Percentiles rank a stretch among this genome's conserved stretches.
Conservation (phyloP, 106 monocot species). For the Alisma plantagoaquatica region DNA sequence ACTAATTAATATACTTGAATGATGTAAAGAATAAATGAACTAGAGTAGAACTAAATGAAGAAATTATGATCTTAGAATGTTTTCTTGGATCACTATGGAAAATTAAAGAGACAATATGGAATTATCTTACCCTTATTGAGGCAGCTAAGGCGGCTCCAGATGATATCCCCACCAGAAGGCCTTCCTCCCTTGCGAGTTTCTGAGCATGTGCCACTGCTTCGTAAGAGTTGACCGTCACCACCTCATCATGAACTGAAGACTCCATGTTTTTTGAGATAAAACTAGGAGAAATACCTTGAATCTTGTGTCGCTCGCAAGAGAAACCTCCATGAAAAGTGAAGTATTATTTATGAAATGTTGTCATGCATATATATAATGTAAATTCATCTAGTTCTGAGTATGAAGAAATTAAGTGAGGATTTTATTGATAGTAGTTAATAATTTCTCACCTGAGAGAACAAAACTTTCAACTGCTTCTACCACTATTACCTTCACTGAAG, state of each 20-base stretch:
- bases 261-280: constrained; percentile 47
- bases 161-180: constrained; percentile 74
- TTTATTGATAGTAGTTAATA: too few relatives aligned
- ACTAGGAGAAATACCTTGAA: constrained; percentile 61
- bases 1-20: too few relatives aligned
- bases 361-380: too few relatives aligned
- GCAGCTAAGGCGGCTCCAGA: constrained; percentile 76
- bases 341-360: too few relatives aligned
- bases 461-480: constrained; percentile 68
- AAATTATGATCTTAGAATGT: too few relatives aligned
- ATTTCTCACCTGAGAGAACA: constrained; percentile 42
- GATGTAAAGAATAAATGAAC: too few relatives aligned
- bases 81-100: too few relatives aligned
- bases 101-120: too few relatives aligned
- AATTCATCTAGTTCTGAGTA: too few relatives aligned
- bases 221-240: constrained; percentile 34
- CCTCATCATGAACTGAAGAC: constrained; percentile 36
- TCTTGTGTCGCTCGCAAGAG: constrained; percentile 40
- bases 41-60: too few relatives aligned
- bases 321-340: too few relatives aligned
- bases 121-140: constrained; percentile 61
- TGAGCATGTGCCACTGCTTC: constrained; percentile 52
- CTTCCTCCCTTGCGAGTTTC: constrained; percentile 69
- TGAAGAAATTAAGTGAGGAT: too few relatives aligned
- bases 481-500: constrained; percentile 46